Base-by-base conservation (phyloP, 257 asterid species). In the Solanum megistacrolobum region DNA sequence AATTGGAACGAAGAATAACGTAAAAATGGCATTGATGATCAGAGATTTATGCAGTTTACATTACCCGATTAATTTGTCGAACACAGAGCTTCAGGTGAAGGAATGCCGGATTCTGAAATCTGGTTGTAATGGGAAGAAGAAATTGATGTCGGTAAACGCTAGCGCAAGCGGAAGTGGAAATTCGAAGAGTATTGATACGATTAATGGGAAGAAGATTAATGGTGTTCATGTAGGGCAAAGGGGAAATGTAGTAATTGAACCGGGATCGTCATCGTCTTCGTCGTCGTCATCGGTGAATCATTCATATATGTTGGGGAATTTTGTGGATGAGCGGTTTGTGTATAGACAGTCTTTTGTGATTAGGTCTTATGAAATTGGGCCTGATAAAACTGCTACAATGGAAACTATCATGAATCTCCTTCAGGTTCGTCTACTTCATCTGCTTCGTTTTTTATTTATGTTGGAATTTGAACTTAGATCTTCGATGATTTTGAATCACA, bases 341-440 rank as follows among this genome's bases (percentile, higher is more conserved):
- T 96, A 89, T 76, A 91, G 99, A 20, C 99, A 96, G 36, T 88
- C 96, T 0, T 96, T 94, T 89, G 95, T 94, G 25, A 92, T 96
- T 3, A 93, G 99, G 93, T 96, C 99, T n/a, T 96, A 96, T 75
- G 99, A 96, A 89, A 96, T 95, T 86, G 99, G 99, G 66, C 98
- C 99, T 12, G 99, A 96, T 88, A 92, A 93, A 88, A 95, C 99
- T 76, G 98, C 99, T 46, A 94, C 99, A 10, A 93, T 96, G 98
- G 99, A 96, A 89, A 95, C 99, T 20, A 91, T 95, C 27, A 95
- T 96, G 99, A 96, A 96, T 93, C 97, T 95, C 84, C 95, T 96
- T 18, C 98, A 96, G 98, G 98, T 94, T 85, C 0, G 23, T 48
- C 29, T 43, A 52, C 41, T 21, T 18, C 10, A 58, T 20, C 66